Conservation (phyloP, 2,329 filamentous ascomycete genomes). For the Fusarium protoensiforme region DNA sequence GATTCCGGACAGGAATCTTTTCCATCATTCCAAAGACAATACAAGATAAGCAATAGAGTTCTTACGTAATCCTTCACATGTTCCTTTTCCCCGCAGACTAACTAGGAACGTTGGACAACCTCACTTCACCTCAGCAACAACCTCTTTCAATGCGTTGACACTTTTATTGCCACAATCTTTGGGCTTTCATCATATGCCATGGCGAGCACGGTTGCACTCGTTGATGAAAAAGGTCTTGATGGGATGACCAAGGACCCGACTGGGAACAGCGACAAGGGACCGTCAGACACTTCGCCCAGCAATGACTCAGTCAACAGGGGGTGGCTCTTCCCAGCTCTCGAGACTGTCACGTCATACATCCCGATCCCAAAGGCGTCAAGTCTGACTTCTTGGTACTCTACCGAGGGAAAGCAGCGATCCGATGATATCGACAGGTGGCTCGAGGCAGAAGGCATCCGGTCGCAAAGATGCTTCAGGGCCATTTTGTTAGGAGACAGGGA, state of each 20-base stretch:
- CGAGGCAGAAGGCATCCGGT: background rate
- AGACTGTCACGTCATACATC: background rate
- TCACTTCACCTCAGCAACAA: background rate
- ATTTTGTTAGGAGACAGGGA: background rate
- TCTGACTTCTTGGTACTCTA: background rate
- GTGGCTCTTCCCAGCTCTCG: background rate
- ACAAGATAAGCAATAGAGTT: background rate
- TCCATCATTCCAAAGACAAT: background rate
- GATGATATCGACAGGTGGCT: constrained; percentile 4
- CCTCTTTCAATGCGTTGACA: background rate
- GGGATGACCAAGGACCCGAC: background rate
- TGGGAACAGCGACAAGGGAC: background rate
- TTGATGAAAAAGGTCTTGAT: background rate
- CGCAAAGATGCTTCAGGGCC: background rate
- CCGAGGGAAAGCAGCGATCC: background rate
- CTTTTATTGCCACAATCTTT: background rate
- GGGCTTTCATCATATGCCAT: background rate
- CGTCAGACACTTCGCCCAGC: background rate
- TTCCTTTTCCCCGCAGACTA: background rate
- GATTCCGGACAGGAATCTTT: background rate
- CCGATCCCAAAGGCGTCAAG: background rate
- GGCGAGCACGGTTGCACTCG: background rate
- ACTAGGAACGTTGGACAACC: background rate
- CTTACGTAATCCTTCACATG: background rate
- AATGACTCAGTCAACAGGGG: background rate